Conservation (phyloP, 1,284 basidiomycete genomes). For the Peniophora sp. region DNA sequence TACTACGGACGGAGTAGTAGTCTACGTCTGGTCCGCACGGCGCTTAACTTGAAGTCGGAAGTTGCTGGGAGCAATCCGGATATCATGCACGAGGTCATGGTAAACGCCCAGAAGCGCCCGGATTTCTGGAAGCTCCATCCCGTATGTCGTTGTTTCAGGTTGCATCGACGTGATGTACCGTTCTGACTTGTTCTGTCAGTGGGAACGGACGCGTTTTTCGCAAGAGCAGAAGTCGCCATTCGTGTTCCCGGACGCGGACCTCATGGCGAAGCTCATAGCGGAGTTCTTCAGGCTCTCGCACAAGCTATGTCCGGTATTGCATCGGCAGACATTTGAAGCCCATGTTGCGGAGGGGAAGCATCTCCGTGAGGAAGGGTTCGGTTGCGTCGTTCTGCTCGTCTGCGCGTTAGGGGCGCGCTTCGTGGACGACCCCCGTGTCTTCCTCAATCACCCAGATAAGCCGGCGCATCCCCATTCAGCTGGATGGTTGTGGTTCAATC, state of each 20-base stretch:
- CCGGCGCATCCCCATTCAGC: constrained; percentile 42
- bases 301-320: constrained; percentile 62
- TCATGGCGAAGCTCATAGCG: constrained; percentile 55
- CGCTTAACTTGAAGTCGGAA: constrained; percentile 43
- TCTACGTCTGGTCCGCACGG: constrained; percentile 39
- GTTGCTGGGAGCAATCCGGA: constrained; percentile 21
- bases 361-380: constrained; percentile 53
- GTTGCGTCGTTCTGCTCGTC: constrained; percentile 60
- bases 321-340: constrained; percentile 68
- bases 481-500: constrained; percentile 71
- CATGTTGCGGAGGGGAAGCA: constrained; percentile 52
- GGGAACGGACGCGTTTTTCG: constrained; percentile 23
- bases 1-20: constrained; percentile 50
- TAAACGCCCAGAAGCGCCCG: constrained; percentile 10
- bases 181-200: constrained; percentile 13
- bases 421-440: constrained; percentile 59
- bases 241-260: constrained; percentile 53
- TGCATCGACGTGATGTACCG: neutral
- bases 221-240: constrained; percentile 22
- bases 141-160: constrained; percentile 10
- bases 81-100: constrained; percentile 8
- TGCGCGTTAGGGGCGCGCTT: constrained; percentile 70
- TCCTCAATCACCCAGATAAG: constrained; percentile 36
- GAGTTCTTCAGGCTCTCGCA: constrained; percentile 65
- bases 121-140: constrained; percentile 23